Evolutionary conservation across 306 rosid genomes (phyloP), one percentile per base, ranked within the genome.

Genomic region (Dryas octopetala): DNA sequence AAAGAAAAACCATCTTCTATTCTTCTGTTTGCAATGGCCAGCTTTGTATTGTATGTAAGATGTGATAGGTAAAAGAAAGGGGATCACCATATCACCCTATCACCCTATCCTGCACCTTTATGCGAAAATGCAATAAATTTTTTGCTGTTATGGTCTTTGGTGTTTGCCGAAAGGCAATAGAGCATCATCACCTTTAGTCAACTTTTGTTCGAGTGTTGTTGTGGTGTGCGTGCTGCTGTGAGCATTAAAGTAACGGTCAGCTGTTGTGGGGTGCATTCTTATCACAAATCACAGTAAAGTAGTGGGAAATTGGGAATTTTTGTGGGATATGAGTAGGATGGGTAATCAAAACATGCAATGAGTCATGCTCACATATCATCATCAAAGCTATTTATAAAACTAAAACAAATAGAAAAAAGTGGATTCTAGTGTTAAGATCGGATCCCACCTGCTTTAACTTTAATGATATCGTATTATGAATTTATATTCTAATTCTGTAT

Each of bases 301-400:
- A 23, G 13, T 46, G 59, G 68, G 68, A 38, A 60, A 13, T 60
- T 73, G 48, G 76, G 13, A 60, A 73, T 51, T 14, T 52, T 23
- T 49, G 90, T 84, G 84, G 93, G 84, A 84, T 85, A 83, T 84
- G 93, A 89, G 82, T 85, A 73, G 84, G 89, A 89, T 81, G 78
- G 80, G 6, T 9, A 77, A 74, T 71, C 38, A 72, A 70, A 74
- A 80, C 86, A 80, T 73, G 87, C 84, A 72, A 26, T 48, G 78
- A 70, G 57, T 64, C 89, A 11, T 23, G 57, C 44, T 66, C 78
- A 70, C 84, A 80, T 68, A 63, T 75, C 48, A 54, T 79, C 74
- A 48, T 32, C 38, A 75, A 76, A 68, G 51, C 53, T 38, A 38
- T 9, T 62, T 62, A 62, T 16, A 48, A 63, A 15, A 23, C 23